phyloP scores from a whole-genome alignment of 805 yeast genomes.

The Candida nitratophila region DNA sequence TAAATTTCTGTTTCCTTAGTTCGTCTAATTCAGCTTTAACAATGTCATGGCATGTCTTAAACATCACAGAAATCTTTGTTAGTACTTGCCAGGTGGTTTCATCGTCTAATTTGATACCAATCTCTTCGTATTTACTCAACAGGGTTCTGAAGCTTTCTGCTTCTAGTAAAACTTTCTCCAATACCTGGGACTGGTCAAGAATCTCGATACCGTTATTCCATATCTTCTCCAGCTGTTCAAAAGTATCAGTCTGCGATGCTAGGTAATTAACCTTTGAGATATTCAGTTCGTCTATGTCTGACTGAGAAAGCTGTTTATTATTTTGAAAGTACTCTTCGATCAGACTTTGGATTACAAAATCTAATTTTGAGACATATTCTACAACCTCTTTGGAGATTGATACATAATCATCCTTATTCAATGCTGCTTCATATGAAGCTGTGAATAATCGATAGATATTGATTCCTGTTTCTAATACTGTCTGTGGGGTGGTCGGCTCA shows the following conservation, averaged over 20 bases:
- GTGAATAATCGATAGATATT: slow-evolving; percentile 20
- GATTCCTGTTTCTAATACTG: slow-evolving; percentile 19
- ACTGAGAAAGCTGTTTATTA: background rate
- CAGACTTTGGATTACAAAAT: slow-evolving; percentile 1
- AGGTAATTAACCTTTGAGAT: slow-evolving; percentile 21
- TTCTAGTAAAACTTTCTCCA: slow-evolving; percentile 33
- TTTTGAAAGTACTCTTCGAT: background rate
- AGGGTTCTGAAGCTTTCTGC: slow-evolving; percentile 37
- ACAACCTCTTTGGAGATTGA: background rate
- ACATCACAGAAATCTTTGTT: slow-evolving; percentile 27
- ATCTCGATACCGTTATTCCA: slow-evolving; percentile 27
- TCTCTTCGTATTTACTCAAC: slow-evolving; percentile 27
- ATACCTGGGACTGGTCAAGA: slow-evolving; percentile 20
- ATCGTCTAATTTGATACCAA: slow-evolving; percentile 6
- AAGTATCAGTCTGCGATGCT: slow-evolving; percentile 22
- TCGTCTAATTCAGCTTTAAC: slow-evolving; percentile 18
- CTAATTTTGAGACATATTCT: slow-evolving; percentile 10
- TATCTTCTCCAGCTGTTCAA: slow-evolving; percentile 19
- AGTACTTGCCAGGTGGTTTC: slow-evolving; percentile 33
- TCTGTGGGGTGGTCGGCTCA: slow-evolving; percentile 20
- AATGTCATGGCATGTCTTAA: slow-evolving; percentile 33
- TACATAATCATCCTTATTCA: slow-evolving; percentile 1
- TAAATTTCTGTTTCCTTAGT: slow-evolving; percentile 6
- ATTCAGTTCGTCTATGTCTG: slow-evolving; percentile 25
- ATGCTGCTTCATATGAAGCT: slow-evolving; percentile 19